phyloP scores from a whole-genome alignment of 176 grass and related monocot species.

The Triticum dicoccoides region DNA sequence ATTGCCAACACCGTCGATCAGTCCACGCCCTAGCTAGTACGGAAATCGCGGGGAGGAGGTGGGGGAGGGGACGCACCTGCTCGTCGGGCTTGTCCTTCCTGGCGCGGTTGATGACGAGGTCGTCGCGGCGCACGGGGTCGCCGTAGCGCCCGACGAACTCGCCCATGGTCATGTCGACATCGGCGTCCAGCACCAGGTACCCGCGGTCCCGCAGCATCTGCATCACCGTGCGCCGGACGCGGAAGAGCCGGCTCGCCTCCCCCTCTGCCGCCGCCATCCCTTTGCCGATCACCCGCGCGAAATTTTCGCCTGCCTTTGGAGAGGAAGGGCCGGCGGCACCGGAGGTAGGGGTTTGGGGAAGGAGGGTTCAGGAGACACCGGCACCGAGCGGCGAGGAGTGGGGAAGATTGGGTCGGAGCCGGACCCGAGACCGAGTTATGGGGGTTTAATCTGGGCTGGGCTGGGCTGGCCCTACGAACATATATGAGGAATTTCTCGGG shows the following conservation, averaged over 20 bases:
- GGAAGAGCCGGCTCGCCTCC: slow-evolving; percentile 55
- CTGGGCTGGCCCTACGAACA: background rate
- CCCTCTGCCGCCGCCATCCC: slow-evolving; percentile 56
- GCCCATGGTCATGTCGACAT: slow-evolving; percentile 28
- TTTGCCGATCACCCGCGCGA: background rate
- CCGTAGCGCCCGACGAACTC: slow-evolving; percentile 45
- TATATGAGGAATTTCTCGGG: background rate
- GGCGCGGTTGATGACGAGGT: slow-evolving; percentile 32
- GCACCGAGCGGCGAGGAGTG: background rate
- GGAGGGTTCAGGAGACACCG: background rate
- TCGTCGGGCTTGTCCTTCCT: slow-evolving; percentile 25
- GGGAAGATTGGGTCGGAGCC: background rate
- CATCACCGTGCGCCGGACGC: slow-evolving; percentile 67
- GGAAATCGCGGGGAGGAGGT: background rate
- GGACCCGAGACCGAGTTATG: background rate
- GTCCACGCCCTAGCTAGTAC: background rate
- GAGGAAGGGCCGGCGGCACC: background rate
- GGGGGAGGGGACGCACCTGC: slow-evolving; percentile 25
- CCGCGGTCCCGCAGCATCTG: slow-evolving; percentile 76
- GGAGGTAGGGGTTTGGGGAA: slow-evolving; percentile 24
- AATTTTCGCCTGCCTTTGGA: too few species aligned
- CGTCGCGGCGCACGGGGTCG: slow-evolving; percentile 44
- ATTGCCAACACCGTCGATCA: background rate
- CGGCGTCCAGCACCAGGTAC: slow-evolving; percentile 25
- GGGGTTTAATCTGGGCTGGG: background rate